These are phyloP conservation scores for Chamaenerion angustifolium DNA, from an alignment of 345 rosid species.

Conservation along the genomic window DNA sequence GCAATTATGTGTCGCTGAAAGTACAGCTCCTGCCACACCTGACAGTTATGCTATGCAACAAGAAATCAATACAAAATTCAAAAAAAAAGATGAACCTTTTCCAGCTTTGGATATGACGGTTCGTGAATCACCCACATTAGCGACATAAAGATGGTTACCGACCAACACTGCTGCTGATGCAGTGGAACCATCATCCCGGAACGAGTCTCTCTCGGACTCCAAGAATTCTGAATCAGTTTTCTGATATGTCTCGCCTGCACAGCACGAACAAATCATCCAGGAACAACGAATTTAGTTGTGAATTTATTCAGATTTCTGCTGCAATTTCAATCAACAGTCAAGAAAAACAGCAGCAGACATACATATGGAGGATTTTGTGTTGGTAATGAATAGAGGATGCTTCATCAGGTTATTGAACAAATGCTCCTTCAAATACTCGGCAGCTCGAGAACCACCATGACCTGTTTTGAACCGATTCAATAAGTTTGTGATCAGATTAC, in stretches of 20 bases:
- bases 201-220: constrained; percentile 20
- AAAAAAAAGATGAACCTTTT: too few relatives aligned
- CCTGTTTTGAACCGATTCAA: constrained; percentile 7
- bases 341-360: background rate
- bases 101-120: constrained; percentile 37
- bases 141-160: constrained; percentile 34
- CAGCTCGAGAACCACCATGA: constrained; percentile 32
- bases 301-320: too few relatives aligned
- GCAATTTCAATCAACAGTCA: too few relatives aligned
- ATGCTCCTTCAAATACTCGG: constrained; percentile 26
- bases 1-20: too few relatives aligned
- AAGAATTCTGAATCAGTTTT: constrained; percentile 25
- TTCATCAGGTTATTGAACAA: constrained; percentile 28
- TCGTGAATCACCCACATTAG: constrained; percentile 59
- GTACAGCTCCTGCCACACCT: too few relatives aligned
- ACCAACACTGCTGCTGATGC: constrained; percentile 36
- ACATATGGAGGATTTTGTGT: constrained; percentile 33
- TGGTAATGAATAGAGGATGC: constrained; percentile 27
- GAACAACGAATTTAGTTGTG: too few relatives aligned
- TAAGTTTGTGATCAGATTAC: too few relatives aligned
- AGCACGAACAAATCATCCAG: too few relatives aligned
- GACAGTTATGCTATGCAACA: too few relatives aligned
- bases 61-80: too few relatives aligned
- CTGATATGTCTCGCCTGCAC: constrained; percentile 27
- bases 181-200: constrained; percentile 42